Evolutionary conservation across 371 early-diverging fungal species (phyloP), one percentile per base, ranked within the genome.

Genomic region (Mortierella sp.): DNA sequence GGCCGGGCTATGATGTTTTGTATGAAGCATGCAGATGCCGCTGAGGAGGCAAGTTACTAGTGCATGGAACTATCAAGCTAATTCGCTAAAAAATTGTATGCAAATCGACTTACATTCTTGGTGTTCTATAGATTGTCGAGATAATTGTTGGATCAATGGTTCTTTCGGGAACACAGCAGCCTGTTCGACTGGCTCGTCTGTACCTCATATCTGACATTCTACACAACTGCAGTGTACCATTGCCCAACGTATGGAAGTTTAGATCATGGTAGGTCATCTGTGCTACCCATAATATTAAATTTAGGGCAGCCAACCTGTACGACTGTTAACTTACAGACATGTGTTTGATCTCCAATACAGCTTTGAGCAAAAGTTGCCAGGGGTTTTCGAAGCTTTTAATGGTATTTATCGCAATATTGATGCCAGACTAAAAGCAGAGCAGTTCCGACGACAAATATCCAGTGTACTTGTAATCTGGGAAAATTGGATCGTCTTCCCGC

Each of bases 231-330:
- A 89, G 92, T 42, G 91, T 90, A 7, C 88, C 89, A 13, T 87
- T 96, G 0, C 91, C 94, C 10, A 93, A 93, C 75, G 97, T 93
- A 10, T 97, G 97, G 97, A 90, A 93, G 78, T 92, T 92, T 68
- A 85, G 98, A 43, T 84, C 87, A 31, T 88, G 86, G 80, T 89
- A 84, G 75, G 84, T 59, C 47, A 47, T 9, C 15, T 53, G 17
- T 53, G 12, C 28, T 40, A 9, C 29, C 28, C 28, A 15, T 47
- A 8, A 47, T 5, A n/a, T 47, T 40, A 10, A 40, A n/a, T n/a
- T 4, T 15, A 40, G 15, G 15, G 10, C 40, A 40, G 15, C 10
- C 10, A 40, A 13, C 40, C 40, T 40, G n/a, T 40, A 13, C 40
- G 10, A 10, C 15, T 40, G 40, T 40, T 10, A 10, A 40, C 40